Evolutionary conservation across 768 basidiomycete genomes (phyloP).

Genomic region (Strobilomyces confusus): DNA sequence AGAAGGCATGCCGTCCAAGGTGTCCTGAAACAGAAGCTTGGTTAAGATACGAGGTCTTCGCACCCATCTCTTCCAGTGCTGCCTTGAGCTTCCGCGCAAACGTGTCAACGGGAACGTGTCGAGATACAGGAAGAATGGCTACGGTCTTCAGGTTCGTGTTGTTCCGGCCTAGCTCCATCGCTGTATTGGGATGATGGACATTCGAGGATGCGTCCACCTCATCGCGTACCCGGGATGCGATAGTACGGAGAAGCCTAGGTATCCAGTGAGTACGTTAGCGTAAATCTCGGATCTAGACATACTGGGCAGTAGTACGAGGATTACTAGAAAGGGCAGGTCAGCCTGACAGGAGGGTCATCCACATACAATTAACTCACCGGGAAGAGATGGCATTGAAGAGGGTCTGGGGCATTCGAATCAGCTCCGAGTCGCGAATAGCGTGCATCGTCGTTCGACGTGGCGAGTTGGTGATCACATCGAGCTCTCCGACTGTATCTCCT

Average conservation of each 20-base stretch:
- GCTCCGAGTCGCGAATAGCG: slow-evolving; percentile 96
- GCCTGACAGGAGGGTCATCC: background rate
- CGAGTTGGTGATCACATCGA: slow-evolving; percentile 94
- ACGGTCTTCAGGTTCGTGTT: slow-evolving; percentile 93
- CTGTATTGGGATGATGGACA: slow-evolving; percentile 46
- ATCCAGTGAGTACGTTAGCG: background rate
- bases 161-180: slow-evolving; percentile 64
- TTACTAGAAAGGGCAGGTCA: slow-evolving; percentile 44
- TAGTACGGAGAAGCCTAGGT: slow-evolving; percentile 72
- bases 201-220: slow-evolving; percentile 67
- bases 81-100: slow-evolving; percentile 87
- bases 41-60: slow-evolving; percentile 87
- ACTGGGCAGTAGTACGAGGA: slow-evolving; percentile 84
- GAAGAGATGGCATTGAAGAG: slow-evolving; percentile 97
- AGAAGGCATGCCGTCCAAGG: slow-evolving; percentile 93
- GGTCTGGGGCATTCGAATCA: slow-evolving; percentile 95
- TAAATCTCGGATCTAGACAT: slow-evolving; percentile 18
- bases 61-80: slow-evolving; percentile 91
- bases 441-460: slow-evolving; percentile 87
- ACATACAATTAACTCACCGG: slow-evolving; percentile 40
- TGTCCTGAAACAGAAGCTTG: slow-evolving; percentile 91
- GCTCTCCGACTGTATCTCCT: slow-evolving; percentile 94
- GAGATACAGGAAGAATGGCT: slow-evolving; percentile 82
- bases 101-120: slow-evolving; percentile 82
- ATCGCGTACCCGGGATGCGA: slow-evolving; percentile 85